These are phyloP conservation scores for Cladochytrium replicatum DNA, from an alignment of 192 early-diverging fungal species.

Conservation along the genomic window DNA sequence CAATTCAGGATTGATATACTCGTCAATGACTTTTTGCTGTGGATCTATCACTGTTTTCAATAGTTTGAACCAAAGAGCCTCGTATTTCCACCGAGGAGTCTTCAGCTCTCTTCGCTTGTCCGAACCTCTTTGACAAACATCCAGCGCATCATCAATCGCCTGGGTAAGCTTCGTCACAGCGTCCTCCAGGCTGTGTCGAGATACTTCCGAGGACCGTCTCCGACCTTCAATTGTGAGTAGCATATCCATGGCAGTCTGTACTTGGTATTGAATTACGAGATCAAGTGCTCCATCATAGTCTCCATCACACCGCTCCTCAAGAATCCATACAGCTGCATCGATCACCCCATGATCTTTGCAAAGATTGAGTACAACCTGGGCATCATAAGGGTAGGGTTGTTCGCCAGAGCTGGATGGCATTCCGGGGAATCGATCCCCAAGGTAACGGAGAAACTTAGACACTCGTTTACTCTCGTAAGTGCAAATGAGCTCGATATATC, in stretches of 20 bases:
- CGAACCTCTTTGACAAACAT: slow-evolving; percentile 13
- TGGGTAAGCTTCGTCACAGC: slow-evolving; percentile 3
- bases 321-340: slow-evolving; percentile 28
- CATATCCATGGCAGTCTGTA: background rate
- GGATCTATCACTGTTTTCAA: slow-evolving; percentile 21
- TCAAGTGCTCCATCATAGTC: slow-evolving; percentile 19
- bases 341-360: slow-evolving; percentile 17
- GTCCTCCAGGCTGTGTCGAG: slow-evolving; percentile 1
- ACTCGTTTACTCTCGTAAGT: slow-evolving; percentile 5
- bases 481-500: slow-evolving; percentile 22
- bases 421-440: background rate
- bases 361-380: slow-evolving; percentile 16
- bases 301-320: slow-evolving; percentile 26
- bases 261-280: slow-evolving; percentile 7
- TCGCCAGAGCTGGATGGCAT: background rate
- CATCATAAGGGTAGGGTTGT: slow-evolving; percentile 21
- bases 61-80: slow-evolving; percentile 27
- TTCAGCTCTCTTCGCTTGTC: slow-evolving; percentile 8
- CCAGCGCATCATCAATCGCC: background rate
- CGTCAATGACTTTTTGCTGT: slow-evolving; percentile 9
- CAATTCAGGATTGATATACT: background rate
- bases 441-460: slow-evolving; percentile 18
- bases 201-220: background rate
- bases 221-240: background rate
- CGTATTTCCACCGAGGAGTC: background rate